Conservation (phyloP, 2,329 filamentous ascomycete genomes). For the Claviceps spartinae region DNA sequence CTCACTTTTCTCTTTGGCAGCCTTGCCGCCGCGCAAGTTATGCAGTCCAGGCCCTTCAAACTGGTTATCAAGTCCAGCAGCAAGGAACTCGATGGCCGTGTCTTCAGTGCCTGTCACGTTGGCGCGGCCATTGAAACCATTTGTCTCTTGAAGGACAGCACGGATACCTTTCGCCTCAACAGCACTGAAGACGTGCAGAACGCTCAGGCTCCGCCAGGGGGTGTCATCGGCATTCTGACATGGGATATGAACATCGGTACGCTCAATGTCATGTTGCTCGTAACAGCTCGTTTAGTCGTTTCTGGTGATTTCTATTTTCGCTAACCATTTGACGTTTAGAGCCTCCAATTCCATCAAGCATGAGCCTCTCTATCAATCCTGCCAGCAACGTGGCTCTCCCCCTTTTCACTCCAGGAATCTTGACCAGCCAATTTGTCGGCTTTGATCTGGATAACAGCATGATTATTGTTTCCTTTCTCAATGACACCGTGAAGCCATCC, state of each 20-base stretch:
- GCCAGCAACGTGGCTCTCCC: slow-evolving; percentile 11
- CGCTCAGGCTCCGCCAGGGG: too few species aligned
- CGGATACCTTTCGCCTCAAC: neutral
- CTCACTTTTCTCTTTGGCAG: neutral
- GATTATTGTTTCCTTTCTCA: slow-evolving; percentile 8
- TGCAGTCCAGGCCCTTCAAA: neutral
- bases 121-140: neutral
- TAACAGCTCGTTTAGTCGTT: too few species aligned
- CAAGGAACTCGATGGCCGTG: neutral
- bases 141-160: neutral
- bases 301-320: too few species aligned
- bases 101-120: neutral
- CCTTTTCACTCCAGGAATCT: slow-evolving; percentile 6
- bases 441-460: slow-evolving; percentile 9
- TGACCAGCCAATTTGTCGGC: slow-evolving; percentile 12
- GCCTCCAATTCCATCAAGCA: slow-evolving; percentile 1
- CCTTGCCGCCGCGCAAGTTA: neutral
- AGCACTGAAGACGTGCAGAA: neutral
- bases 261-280: neutral
- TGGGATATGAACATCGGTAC: neutral
- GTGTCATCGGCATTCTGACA: neutral
- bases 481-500: slow-evolving; percentile 9
- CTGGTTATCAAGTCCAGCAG: neutral
- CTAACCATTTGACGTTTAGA: neutral
- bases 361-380: slow-evolving; percentile 7